A percentile compares a stretch with the other conserved stretches of the same genome.
Conservation (phyloP, 2,329 filamentous ascomycete species). For the Colletotrichum falcatum region DNA sequence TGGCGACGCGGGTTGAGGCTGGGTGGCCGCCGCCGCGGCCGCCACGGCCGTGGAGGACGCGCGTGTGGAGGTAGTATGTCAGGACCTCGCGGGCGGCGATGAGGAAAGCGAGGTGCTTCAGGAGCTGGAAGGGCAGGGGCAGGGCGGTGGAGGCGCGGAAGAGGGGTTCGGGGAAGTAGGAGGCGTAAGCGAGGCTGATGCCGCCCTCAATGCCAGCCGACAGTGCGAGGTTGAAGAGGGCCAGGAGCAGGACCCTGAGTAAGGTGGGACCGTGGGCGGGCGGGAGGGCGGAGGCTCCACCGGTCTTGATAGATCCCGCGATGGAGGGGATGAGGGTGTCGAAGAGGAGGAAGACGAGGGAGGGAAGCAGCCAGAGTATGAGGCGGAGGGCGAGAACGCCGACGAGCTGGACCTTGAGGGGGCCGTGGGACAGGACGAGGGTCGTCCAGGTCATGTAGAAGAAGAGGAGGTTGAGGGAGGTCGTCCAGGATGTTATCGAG, state of each 20-base stretch:
- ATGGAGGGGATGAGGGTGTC: constrained; percentile 78
- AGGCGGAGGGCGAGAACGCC: constrained; percentile 76
- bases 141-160: constrained; percentile 63
- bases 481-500: constrained; percentile 75
- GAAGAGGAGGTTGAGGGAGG: constrained; percentile 86
- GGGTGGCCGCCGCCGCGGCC: neutral
- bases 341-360: constrained; percentile 77
- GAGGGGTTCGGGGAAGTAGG: constrained; percentile 52
- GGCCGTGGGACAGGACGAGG: constrained; percentile 80
- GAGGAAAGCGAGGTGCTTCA: constrained; percentile 61
- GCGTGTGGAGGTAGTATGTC: constrained; percentile 81
- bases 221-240: constrained; percentile 59
- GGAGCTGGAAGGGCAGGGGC: constrained; percentile 65
- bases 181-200: constrained; percentile 53
- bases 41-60: constrained; percentile 69
- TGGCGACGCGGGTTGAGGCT: constrained; percentile 49
- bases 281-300: constrained; percentile 64
- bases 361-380: constrained; percentile 79
- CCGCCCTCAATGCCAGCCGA: constrained; percentile 58
- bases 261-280: constrained; percentile 52
- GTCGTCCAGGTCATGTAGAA: constrained; percentile 94
- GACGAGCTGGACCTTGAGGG: constrained; percentile 79
- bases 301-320: constrained; percentile 75
- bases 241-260: constrained; percentile 54
- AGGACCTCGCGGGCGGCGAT: constrained; percentile 66